A percentile compares a stretch with the other conserved stretches of the same genome.
Evolutionary conservation across 441 rosid species (phyloP).

Genomic region (Gossypium aridum): DNA sequence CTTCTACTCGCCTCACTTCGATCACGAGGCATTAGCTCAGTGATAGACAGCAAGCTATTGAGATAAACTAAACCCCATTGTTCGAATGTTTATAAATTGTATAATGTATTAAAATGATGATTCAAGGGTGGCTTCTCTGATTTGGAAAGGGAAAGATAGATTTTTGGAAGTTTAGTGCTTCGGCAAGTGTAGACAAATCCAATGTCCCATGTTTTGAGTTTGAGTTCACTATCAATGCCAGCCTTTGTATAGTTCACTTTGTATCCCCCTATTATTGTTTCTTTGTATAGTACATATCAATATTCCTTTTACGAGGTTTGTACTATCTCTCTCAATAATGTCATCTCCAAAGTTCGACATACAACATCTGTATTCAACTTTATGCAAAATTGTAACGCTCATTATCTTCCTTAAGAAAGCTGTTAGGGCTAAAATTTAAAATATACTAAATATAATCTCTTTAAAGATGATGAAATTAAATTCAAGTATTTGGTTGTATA

Average conservation of each 20-base stretch:
- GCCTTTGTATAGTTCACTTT: slow-evolving; percentile 30
- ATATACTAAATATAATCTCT: too few relatives aligned
- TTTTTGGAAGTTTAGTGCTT: slow-evolving; percentile 27
- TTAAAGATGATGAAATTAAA: too few relatives aligned
- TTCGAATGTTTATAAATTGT: not conserved
- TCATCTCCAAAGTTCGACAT: too few relatives aligned
- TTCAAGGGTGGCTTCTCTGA: not conserved
- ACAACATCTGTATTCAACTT: slow-evolving; percentile 21
- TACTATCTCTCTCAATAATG: not conserved
- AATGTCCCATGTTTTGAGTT: slow-evolving; percentile 13
- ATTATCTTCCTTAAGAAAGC: too few relatives aligned
- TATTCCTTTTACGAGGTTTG: too few relatives aligned
- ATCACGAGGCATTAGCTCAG: not conserved
- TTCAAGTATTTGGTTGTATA: not conserved
- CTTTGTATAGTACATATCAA: slow-evolving; percentile 12
- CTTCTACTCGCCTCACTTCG: not conserved
- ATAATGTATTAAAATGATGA: not conserved
- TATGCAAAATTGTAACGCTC: not conserved
- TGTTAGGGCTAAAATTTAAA: too few relatives aligned
- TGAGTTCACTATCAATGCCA: slow-evolving; percentile 26
- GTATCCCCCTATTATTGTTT: slow-evolving; percentile 13
- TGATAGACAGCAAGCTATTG: not conserved
- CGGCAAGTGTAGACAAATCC: slow-evolving; percentile 43
- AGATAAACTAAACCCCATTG: not conserved
- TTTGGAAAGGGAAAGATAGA: not conserved